These are phyloP conservation scores for Ceriops decandra DNA, from an alignment of 345 rosid species.

Conservation along the genomic window DNA sequence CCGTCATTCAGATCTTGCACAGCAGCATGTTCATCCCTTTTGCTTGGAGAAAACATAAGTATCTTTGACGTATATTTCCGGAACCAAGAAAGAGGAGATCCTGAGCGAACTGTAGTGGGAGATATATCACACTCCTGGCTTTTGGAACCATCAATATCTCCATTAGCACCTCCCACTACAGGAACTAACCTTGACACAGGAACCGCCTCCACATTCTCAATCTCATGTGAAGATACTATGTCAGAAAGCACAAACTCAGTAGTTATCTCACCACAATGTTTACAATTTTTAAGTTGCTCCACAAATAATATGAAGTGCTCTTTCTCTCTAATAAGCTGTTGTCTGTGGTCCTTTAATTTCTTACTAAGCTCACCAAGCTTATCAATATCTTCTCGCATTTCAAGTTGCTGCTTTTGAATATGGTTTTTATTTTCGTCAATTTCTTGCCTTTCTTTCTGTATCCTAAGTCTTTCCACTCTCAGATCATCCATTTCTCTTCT, in stretches of 20 bases:
- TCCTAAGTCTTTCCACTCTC: constrained; percentile 57
- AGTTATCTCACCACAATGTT: constrained; percentile 61
- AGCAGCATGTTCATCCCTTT: constrained; percentile 44
- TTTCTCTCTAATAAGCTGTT: constrained; percentile 73
- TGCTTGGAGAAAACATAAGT: constrained; percentile 65
- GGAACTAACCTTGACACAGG: constrained; percentile 39
- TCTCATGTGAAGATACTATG: constrained; percentile 44
- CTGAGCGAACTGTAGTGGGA: constrained; percentile 32
- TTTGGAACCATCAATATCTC: constrained; percentile 19
- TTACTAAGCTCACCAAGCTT: constrained; percentile 72
- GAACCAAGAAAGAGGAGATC: constrained; percentile 64
- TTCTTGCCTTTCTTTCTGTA: constrained; percentile 65
- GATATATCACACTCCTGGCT: constrained; percentile 34
- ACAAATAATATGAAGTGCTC: constrained; percentile 66
- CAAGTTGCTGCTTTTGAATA: constrained; percentile 79
- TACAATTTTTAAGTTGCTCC: constrained; percentile 67
- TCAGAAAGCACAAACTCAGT: constrained; percentile 74
- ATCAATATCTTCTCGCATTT: constrained; percentile 76
- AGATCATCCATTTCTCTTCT: constrained; percentile 83
- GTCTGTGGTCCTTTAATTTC: constrained; percentile 76
- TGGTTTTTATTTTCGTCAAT: constrained; percentile 57
- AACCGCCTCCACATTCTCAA: constrained; percentile 50
- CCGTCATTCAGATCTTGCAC: constrained; percentile 32
- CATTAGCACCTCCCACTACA: constrained; percentile 25
- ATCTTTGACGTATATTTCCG: constrained; percentile 78